Base-by-base conservation (phyloP, 805 yeast genomes). In the Wickerhamomyces strasburgensis region DNA sequence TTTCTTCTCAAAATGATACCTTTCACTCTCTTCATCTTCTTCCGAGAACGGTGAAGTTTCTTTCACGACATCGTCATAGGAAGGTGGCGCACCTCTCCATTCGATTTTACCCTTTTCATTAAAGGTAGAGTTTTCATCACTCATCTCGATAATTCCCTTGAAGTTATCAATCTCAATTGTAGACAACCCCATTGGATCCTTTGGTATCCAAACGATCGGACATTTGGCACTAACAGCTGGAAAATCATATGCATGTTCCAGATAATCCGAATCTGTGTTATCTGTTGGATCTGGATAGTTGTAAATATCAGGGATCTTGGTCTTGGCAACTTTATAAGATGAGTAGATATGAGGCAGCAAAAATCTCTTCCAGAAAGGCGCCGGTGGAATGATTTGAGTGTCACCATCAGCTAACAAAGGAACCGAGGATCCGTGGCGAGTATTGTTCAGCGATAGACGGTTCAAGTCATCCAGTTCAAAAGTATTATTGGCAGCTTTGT, bases 201-300 rank as follows among this genome's bases (percentile, higher is more conserved):
- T 66, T n/a, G 97, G 94, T 52, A 90, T 76, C 98, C 98, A 90
- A 15, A 90, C 63, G n/a, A 69, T 67, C 2, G 95, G 95, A 48
- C 84, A 73, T 31, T 67, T 58, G 0, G 81, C 81, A 19, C 75
- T 64, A 14, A 81, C 78, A 6, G 81, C 84, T 3, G 97, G 97
- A 53, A 72, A 73, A 52, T 78, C 76, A 60, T 81, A 90, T 1
- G 95, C 93, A 44, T 73, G 77, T 34, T 72, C 67, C 15, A 56
- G 64, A 13, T 60, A 68, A 5, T 61, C 67, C 3, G 65, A 60
- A 19, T 49, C 51, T 5, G 42, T 40, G 15, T 49, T 47, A 18
- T 64, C 68, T n/a, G 70, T 66, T 15, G 73, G 73, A 26, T 63
- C 65, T 9, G 65, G 62, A 40, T 70, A 73, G 45, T 70, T 65